Evolutionary conservation across 2,329 filamentous ascomycete genomes (phyloP).

Genomic region (Alternaria rosae): DNA sequence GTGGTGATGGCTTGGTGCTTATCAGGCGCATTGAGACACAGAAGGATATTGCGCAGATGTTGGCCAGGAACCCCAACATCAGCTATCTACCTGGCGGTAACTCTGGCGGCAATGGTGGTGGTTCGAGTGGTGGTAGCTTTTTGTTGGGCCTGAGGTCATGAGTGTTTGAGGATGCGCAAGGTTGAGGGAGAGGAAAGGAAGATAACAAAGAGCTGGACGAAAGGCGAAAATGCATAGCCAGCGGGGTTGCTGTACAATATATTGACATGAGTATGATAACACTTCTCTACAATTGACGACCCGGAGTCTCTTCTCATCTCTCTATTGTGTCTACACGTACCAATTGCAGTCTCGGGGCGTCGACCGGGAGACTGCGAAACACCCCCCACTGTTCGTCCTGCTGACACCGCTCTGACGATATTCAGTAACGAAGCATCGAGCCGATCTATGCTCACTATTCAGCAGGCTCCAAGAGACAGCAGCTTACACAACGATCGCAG

Average conservation of each 20-base stretch:
- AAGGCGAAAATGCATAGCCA: slow-evolving; percentile 28
- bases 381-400: background rate
- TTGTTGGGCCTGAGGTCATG: slow-evolving; percentile 69
- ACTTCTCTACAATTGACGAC: slow-evolving; percentile 9
- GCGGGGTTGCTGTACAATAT: slow-evolving; percentile 44
- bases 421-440: background rate
- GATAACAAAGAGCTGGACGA: background rate
- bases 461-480: background rate
- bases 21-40: slow-evolving; percentile 97
- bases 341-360: background rate
- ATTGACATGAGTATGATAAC: slow-evolving; percentile 17
- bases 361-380: background rate
- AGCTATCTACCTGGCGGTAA: slow-evolving; percentile 88
- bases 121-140: slow-evolving; percentile 69
- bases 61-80: slow-evolving; percentile 91
- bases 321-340: background rate
- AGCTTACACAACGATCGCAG: background rate
- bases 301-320: slow-evolving; percentile 1
- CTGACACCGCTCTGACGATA: background rate
- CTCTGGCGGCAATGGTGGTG: slow-evolving; percentile 59
- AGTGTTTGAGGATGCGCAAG: background rate
- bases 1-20: slow-evolving; percentile 90
- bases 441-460: background rate
- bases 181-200: background rate
- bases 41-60: slow-evolving; percentile 90